Conservation (phyloP, 1,139 yeast genomes). For the Cylindricascospora bacillispora region DNA sequence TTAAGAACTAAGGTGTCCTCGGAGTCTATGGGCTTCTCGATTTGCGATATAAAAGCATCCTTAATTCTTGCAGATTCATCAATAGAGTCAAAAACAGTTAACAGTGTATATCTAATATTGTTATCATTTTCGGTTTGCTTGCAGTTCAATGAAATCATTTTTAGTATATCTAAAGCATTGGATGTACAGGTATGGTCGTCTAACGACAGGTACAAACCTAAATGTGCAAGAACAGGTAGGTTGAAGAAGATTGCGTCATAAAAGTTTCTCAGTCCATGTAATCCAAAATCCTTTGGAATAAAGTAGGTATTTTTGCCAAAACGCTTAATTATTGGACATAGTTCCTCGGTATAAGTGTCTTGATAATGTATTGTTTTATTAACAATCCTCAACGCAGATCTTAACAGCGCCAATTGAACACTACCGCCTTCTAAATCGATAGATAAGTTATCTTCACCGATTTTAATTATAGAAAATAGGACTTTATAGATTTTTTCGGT, state of each 20-base stretch:
- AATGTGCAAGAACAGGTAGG: constrained; percentile 53
- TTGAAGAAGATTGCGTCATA: constrained; percentile 62
- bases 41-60: constrained; percentile 58
- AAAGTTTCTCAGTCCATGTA: constrained; percentile 51
- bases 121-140: constrained; percentile 26
- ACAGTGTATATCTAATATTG: constrained; percentile 43
- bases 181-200: constrained; percentile 37
- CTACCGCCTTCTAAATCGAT: constrained; percentile 30
- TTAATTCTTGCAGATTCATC: constrained; percentile 60
- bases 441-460: constrained; percentile 42
- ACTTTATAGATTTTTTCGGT: constrained; percentile 44
- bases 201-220: constrained; percentile 57
- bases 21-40: constrained; percentile 35
- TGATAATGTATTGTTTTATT: constrained; percentile 43
- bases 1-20: constrained; percentile 36
- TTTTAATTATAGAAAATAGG: constrained; percentile 40
- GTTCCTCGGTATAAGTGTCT: constrained; percentile 38
- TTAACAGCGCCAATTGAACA: constrained; percentile 27
- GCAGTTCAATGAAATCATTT: constrained; percentile 30
- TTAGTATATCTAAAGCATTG: constrained; percentile 41
- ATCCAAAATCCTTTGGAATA: constrained; percentile 41
- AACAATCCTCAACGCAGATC: constrained; percentile 35
- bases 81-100: constrained; percentile 59
- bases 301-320: constrained; percentile 26
- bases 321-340: constrained; percentile 31